Base-by-base conservation (phyloP, 2,329 filamentous ascomycete species). In the Clarireedia paspali region DNA sequence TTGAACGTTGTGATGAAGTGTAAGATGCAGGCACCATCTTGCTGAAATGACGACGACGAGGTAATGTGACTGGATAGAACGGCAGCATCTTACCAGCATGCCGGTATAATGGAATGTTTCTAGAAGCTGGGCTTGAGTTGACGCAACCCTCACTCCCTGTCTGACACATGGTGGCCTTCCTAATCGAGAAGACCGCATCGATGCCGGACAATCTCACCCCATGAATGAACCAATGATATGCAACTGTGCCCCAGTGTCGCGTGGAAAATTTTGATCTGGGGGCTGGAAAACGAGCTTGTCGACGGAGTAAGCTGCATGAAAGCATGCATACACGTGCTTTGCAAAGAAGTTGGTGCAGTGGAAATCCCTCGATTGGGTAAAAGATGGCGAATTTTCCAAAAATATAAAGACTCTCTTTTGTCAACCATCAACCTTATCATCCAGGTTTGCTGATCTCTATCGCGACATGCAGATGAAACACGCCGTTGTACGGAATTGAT, bases 391-490 rank as follows among this genome's bases (percentile, higher is more conserved):
- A 15, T 27, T 34, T 55, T 50, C 53, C 53, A 55, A 55, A 55
- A 55, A 55, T 55, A 50, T 55, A 55, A 55, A 47, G 27, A n/a
- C 14, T 50, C 46, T 55, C 12, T 47, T 45, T 50, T 44, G 38
- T 55, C 24, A 9, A 26, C 36, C n/a, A 6, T 4, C 23, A 42
- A 34, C 17, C 46, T 55, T 45, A 40, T 50, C 17, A 38, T 50
- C n/a, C 7, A 34, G 7, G 14, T 26, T 39, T 12, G 20, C 30
- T 45, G 24, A 50, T 45, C 26, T 14, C 44, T 44, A 23, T 44
- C 45, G 53, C 26, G 46, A 50, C 38, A 34, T 50, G 53, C 20
- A 55, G 38, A 50, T 50, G 53, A 55, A 55, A 55, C 53, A 55
- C 45, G 38, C 46, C 45, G 52, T 50, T 55, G 40, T 47, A 12